These are phyloP conservation scores for Eimeria falciformis DNA, from an alignment of 169 alveolate species.

Conservation along the genomic window DNA sequence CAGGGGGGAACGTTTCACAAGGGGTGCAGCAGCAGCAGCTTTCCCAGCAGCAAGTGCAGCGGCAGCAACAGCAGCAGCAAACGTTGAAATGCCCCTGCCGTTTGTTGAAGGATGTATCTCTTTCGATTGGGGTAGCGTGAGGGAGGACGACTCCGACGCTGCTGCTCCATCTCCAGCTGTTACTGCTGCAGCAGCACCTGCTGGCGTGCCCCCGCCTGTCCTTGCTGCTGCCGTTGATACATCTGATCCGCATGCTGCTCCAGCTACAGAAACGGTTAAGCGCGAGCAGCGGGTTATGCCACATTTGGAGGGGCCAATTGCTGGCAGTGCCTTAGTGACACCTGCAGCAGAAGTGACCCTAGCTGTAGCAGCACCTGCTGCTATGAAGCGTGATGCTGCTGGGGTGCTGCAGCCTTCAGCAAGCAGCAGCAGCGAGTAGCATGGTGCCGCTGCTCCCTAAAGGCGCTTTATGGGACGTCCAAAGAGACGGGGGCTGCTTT, in stretches of 20 bases:
- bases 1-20: conserved; percentile 6
- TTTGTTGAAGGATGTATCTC: conserved; percentile 14
- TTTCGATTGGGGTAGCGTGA: conserved; percentile 26
- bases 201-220: neutral
- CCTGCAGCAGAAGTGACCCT: neutral
- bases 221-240: neutral
- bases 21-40: conserved; percentile 6
- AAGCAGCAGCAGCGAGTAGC: no score
- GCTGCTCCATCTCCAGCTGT: neutral
- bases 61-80: conserved; percentile 39
- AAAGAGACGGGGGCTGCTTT: no score
- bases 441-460: no score
- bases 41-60: neutral
- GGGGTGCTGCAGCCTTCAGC: no score
- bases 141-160: conserved; percentile 25
- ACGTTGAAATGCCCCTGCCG: conserved; percentile 1
- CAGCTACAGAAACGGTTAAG: neutral
- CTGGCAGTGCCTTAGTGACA: neutral
- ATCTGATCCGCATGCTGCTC: neutral
- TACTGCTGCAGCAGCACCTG: neutral
- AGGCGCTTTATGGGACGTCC: no score
- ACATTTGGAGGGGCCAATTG: no score
- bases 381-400: no score
- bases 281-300: neutral
- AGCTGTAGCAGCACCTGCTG: neutral